A percentile compares a stretch with the other conserved stretches of the same genome.
Evolutionary conservation across 306 rosid genomes (phyloP).

Genomic region (Cicer arietinum): DNA sequence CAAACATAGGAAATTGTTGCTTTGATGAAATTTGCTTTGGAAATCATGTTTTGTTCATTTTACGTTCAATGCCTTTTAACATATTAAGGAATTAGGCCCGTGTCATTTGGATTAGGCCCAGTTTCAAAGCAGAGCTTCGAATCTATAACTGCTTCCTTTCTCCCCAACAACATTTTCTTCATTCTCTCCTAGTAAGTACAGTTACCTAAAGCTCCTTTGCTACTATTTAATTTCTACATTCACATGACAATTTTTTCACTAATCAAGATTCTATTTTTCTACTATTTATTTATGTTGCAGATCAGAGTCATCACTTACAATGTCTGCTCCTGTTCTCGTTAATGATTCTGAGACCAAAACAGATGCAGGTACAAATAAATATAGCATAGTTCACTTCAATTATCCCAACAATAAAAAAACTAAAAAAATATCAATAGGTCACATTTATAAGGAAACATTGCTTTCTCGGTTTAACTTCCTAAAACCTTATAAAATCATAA

Average conservation of each 20-base stretch:
- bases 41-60: neutral
- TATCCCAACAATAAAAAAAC: neutral
- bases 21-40: neutral
- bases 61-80: neutral
- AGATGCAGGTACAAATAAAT: neutral
- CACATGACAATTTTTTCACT: neutral
- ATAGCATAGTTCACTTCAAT: neutral
- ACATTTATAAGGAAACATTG: neutral
- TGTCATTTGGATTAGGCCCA: no score
- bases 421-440: neutral
- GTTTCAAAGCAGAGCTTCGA: no score
- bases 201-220: neutral
- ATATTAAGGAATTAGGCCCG: no score
- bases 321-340: neutral
- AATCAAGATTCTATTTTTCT: no score
- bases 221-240: neutral
- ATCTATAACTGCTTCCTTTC: neutral
- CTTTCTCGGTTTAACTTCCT: neutral
- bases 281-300: neutral
- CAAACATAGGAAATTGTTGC: neutral
- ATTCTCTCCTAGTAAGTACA: no score
- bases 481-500: neutral
- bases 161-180: neutral
- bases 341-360: neutral
- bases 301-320: neutral